phyloP scores from a whole-genome alignment of 1,284 basidiomycete genomes.

The Cryptococcus sp. region DNA sequence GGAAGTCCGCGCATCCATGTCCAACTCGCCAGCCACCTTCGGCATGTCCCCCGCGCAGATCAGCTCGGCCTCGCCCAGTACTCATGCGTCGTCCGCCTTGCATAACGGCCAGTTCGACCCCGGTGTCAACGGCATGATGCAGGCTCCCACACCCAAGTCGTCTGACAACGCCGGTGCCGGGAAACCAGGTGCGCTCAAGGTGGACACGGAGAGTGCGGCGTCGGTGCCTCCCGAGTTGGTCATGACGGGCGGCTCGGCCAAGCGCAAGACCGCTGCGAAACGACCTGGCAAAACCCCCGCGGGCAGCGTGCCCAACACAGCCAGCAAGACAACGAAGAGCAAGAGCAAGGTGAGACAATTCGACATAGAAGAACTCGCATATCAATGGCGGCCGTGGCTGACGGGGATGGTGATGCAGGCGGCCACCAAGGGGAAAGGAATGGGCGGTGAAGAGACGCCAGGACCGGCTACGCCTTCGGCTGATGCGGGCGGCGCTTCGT shows the following conservation, averaged over 20 bases:
- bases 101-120: conserved; percentile 3
- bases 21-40: conserved; percentile 20
- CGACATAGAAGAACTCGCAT: background rate
- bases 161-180: background rate
- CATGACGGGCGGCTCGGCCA: conserved; percentile 9
- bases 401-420: background rate
- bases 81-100: conserved; percentile 9
- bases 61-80: conserved; percentile 16
- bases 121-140: conserved; percentile 10
- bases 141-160: conserved; percentile 4
- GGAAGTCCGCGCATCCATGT: conserved; percentile 7
- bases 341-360: background rate
- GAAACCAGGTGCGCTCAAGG: conserved; percentile 10
- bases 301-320: background rate
- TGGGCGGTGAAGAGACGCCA: conserved; percentile 9
- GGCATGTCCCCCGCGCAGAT: conserved; percentile 23
- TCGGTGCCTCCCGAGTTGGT: conserved; percentile 9
- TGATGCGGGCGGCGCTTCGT: conserved; percentile 4
- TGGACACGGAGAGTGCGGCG: conserved; percentile 11
- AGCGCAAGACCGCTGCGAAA: conserved; percentile 12
- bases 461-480: background rate
- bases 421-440: conserved; percentile 8
- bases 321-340: conserved; percentile 6
- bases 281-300: conserved; percentile 6
- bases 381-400: conserved; percentile 3